Base-by-base conservation (phyloP, 345 rosid genomes). In the Tarenaya hassleriana region DNA sequence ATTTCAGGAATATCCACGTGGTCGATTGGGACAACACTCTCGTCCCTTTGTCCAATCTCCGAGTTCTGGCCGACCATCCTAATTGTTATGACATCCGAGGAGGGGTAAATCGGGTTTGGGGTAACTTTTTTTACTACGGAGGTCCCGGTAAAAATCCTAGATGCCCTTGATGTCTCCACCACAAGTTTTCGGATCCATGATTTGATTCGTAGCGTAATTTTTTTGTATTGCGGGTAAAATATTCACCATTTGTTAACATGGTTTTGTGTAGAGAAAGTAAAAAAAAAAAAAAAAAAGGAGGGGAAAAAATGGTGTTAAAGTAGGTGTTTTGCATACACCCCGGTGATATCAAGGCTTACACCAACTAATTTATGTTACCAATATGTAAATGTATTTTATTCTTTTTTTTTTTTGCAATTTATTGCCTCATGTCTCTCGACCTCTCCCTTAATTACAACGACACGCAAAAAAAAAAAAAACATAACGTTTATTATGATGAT, bases 21-120 rank as follows among this genome's bases (percentile, higher is more conserved):
- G 98, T 92, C 12, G 97, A 92, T 66, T 88, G 97, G 97, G 97
- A 92, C 53, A 92, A 92, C 56, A 79, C 74, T 69, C 72, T 92
- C 46, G 47, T 77, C 17, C 98, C 98, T n/a, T 56, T 72, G 19
- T 58, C 86, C 32, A 77, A 81, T 50, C 74, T 92, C 11, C 69
- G 60, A 62, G 84, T 88, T 1, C 34, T 88, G 7, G 98, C 98
- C 6, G 98, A 92, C 51, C 92, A 80, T 56, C 86, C 97, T 4
- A 80, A 75, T 47, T 88, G 98, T 74, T 92, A 92, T 47, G 81
- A 88, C 55, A 88, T 92, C 16, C 84, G 75, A 78, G 90, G 88
- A 47, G 95, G 94, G 3, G 61, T 73, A 33, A 91, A 82, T 56
- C 73, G 73, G 52, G 95, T 79, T 49, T 91, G 98, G 96, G 98